These are phyloP conservation scores for Ploettnerulaceae sp. DNA, from an alignment of 2,329 filamentous ascomycete genomes.

Conservation along the genomic window DNA sequence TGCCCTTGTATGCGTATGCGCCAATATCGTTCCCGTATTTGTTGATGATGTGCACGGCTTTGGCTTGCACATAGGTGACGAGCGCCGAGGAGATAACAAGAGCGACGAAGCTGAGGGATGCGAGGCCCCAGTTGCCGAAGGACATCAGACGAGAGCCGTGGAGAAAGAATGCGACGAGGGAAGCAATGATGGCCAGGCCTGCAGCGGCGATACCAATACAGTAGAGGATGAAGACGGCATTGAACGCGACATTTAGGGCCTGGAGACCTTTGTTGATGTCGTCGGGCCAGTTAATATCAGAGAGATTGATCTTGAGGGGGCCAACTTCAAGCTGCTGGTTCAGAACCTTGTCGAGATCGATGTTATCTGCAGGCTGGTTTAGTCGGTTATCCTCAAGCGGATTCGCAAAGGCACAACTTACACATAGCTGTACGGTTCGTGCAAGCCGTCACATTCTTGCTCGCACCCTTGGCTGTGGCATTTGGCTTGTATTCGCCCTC, in stretches of 20 bases:
- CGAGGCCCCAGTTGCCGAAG: slow-evolving; percentile 45
- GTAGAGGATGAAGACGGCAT: slow-evolving; percentile 54
- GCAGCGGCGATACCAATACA: slow-evolving; percentile 51
- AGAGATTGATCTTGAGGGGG: slow-evolving; percentile 40
- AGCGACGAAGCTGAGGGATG: slow-evolving; percentile 44
- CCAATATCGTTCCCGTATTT: slow-evolving; percentile 33
- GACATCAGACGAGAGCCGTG: slow-evolving; percentile 41
- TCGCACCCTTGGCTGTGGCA: slow-evolving; percentile 36
- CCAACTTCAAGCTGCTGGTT: slow-evolving; percentile 43
- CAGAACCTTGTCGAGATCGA: slow-evolving; percentile 49
- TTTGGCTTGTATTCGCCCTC: slow-evolving; percentile 39
- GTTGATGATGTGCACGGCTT: slow-evolving; percentile 46
- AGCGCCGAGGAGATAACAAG: slow-evolving; percentile 72
- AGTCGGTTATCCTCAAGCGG: neutral
- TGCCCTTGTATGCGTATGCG: slow-evolving; percentile 39
- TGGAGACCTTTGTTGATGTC: slow-evolving; percentile 50
- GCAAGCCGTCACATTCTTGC: slow-evolving; percentile 50
- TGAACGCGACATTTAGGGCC: slow-evolving; percentile 44
- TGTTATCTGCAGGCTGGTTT: slow-evolving; percentile 36
- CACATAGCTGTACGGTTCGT: slow-evolving; percentile 49
- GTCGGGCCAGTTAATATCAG: slow-evolving; percentile 51
- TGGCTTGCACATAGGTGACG: slow-evolving; percentile 55
- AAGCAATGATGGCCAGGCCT: slow-evolving; percentile 44
- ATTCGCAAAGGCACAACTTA: slow-evolving; percentile 17
- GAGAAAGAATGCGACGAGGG: slow-evolving; percentile 41